These are phyloP conservation scores for Teunomyces tritomae DNA, from an alignment of 805 yeast species.

Conservation along the genomic window DNA sequence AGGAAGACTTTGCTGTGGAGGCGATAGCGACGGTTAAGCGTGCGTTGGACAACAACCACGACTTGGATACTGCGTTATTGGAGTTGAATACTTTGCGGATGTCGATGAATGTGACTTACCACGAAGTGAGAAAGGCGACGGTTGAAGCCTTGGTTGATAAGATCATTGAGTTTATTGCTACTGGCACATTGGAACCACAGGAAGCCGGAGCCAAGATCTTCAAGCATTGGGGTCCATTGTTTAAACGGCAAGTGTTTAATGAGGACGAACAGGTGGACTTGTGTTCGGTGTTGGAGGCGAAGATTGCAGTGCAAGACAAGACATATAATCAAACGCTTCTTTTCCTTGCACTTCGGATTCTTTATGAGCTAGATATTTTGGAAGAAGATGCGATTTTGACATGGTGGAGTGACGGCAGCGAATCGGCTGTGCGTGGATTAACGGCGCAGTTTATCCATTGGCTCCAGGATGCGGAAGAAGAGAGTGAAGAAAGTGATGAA, in stretches of 20 bases:
- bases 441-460: slow-evolving; percentile 80
- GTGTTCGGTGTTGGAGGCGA: slow-evolving; percentile 48
- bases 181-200: slow-evolving; percentile 73
- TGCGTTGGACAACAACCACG: slow-evolving; percentile 90
- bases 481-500: slow-evolving; percentile 37
- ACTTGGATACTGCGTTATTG: slow-evolving; percentile 84
- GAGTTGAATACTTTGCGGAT: slow-evolving; percentile 93
- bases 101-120: slow-evolving; percentile 96
- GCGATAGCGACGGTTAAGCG: slow-evolving; percentile 93
- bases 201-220: slow-evolving; percentile 77
- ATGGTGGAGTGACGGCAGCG: slow-evolving; percentile 73
- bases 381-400: slow-evolving; percentile 75
- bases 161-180: slow-evolving; percentile 68
- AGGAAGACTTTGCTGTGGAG: slow-evolving; percentile 80
- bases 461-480: slow-evolving; percentile 78
- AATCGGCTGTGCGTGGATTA: slow-evolving; percentile 44
- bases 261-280: slow-evolving; percentile 75
- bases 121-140: slow-evolving; percentile 85
- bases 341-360: slow-evolving; percentile 51
- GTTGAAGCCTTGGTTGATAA: slow-evolving; percentile 66
- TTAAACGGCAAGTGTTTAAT: slow-evolving; percentile 82
- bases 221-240: slow-evolving; percentile 76
- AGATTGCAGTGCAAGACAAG: slow-evolving; percentile 32
- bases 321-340: slow-evolving; percentile 49
- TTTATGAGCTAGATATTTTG: slow-evolving; percentile 79